Evolutionary conservation across 2,329 filamentous ascomycete genomes (phyloP).

Genomic region (Cadophora malorum): DNA sequence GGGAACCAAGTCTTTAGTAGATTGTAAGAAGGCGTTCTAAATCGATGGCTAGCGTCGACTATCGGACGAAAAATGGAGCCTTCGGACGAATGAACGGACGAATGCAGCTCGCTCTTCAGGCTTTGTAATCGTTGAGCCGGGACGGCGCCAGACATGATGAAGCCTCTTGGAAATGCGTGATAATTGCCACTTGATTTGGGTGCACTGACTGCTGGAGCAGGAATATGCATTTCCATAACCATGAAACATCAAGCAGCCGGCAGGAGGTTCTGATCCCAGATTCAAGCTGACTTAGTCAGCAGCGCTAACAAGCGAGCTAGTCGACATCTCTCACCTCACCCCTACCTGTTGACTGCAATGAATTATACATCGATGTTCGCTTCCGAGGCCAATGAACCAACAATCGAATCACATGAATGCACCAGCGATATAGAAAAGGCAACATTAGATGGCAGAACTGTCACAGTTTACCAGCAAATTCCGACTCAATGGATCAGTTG

Average conservation of each 20-base stretch:
- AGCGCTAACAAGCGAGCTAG: neutral
- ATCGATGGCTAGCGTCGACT: neutral
- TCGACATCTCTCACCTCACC: neutral
- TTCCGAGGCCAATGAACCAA: neutral
- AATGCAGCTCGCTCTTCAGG: neutral
- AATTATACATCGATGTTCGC: neutral
- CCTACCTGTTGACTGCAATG: neutral
- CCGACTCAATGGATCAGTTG: constrained; percentile 14
- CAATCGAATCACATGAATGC: no score
- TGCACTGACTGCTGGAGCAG: no score
- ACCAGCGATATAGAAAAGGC: neutral
- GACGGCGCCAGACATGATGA: neutral
- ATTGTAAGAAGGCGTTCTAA: neutral
- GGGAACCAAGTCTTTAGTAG: neutral
- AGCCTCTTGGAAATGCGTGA: neutral
- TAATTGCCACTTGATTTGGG: no score
- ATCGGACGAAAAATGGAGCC: neutral
- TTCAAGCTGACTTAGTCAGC: neutral
- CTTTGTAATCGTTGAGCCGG: neutral
- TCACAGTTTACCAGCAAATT: constrained; percentile 26
- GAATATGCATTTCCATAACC: no score
- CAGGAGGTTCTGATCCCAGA: no score
- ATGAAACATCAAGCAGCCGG: no score
- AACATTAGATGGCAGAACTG: neutral
- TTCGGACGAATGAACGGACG: constrained; percentile 7